These are phyloP conservation scores for Saururus chinensis DNA, from an alignment of 164 flowering plant species.

Conservation along the genomic window DNA sequence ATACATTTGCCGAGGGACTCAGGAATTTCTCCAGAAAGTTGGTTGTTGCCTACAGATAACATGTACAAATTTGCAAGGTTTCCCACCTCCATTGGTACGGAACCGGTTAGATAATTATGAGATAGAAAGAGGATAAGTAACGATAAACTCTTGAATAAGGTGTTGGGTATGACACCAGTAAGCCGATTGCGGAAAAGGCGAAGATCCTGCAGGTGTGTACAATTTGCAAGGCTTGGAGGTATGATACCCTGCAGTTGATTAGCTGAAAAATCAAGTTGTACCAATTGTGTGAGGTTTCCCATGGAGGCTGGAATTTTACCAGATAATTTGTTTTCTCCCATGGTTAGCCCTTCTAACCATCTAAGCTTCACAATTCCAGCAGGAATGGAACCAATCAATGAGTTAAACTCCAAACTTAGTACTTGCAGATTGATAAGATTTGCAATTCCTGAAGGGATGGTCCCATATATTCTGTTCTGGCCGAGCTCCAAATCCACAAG, in stretches of 20 bases:
- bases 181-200: background rate
- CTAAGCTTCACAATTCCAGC: background rate
- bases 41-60: conserved; percentile 17
- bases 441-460: conserved; percentile 1
- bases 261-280: background rate
- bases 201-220: background rate
- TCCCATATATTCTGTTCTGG: background rate
- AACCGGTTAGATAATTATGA: conserved; percentile 14
- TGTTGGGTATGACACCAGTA: background rate
- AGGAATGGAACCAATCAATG: background rate
- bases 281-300: background rate
- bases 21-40: conserved; percentile 24
- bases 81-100: conserved; percentile 19
- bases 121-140: background rate
- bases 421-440: background rate
- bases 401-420: background rate
- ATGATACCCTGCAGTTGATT: background rate
- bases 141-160: background rate
- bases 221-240: background rate
- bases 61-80: background rate
- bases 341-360: background rate
- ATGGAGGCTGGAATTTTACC: conserved; percentile 4
- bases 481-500: background rate
- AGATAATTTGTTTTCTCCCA: background rate
- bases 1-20: conserved; percentile 11